Evolutionary conservation across 352 stramenopile genomes (phyloP), one percentile per base, ranked within the genome.

Genomic region (Globisporangium lucens): DNA sequence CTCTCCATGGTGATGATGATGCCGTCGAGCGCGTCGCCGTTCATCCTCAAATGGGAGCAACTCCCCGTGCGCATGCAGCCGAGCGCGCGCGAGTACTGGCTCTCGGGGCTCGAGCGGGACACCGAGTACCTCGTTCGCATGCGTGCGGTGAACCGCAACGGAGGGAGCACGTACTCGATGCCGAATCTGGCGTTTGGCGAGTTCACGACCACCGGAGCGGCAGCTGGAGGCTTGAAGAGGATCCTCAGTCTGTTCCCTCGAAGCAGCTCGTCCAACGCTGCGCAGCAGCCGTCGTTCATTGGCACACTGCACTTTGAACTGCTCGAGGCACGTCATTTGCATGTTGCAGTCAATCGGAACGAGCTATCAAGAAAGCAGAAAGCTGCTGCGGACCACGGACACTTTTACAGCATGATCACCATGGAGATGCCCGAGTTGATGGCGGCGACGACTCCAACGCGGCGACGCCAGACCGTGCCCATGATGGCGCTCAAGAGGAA

Each of bases 101-200:
- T 91, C 20, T 72, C 72, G 17, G 75, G 74, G 1, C 76, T 91
- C 3, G 79, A 90, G 12, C 70, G 65, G 59, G 78, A 82, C 36
- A 82, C 72, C 1, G 83, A 90, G 43, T 90, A 91, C 24, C 72
- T 90, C 33, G 68, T 91, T 2, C 80, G 83, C 7, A 80, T 91
- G 68, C 74, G 80, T 17, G 71, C 74, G 1, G 72, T 79, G 10
- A 91, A 91, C 61, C 75, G 82, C 8, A 90, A 91, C 56, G 83
- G 83, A 2, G 82, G 77, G 57, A 83, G 83, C 47, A 71, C 76
- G n/a, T 91, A 83, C 58, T 85, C 80, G 7, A n/a, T 75, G 9
- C 75, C 74, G 15, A 85, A 69, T 43, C 49, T 86, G 12, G 74
- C 71, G n/a, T 36, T 59, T 17, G 66, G 76, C 2, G 76, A 80